Conservation (phyloP, 164 flowering plant species). For the Vitis riparia region DNA sequence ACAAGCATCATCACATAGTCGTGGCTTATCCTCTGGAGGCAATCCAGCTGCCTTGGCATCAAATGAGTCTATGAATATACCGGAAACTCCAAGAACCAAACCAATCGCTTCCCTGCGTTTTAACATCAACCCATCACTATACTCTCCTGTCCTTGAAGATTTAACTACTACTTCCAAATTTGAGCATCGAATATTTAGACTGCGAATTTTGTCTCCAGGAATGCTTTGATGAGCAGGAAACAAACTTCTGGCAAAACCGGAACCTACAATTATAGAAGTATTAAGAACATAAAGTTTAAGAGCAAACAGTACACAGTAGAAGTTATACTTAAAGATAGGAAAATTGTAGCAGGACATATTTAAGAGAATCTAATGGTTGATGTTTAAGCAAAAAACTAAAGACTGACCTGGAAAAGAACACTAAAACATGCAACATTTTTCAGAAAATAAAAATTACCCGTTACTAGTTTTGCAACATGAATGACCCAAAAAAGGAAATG, state of each 20-base stretch:
- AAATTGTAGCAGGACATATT: no score
- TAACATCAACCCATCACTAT: constrained; percentile 8
- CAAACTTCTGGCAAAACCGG: constrained; percentile 15
- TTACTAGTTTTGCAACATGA: no score
- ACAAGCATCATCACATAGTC: constrained; percentile 73
- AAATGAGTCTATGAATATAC: constrained; percentile 29
- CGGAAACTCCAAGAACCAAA: constrained; percentile 40
- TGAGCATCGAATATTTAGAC: constrained; percentile 25
- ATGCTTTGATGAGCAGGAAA: constrained; percentile 12
- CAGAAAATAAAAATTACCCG: no score
- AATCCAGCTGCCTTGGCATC: constrained; percentile 72
- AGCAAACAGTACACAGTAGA: not conserved
- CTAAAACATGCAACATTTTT: no score
- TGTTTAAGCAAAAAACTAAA: not conserved
- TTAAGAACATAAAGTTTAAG: not conserved
- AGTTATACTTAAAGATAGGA: not conserved
- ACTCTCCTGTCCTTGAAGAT: constrained; percentile 14
- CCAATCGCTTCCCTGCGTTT: constrained; percentile 56
- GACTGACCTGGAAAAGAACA: no score
- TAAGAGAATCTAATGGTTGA: no score
- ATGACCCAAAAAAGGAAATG: no score
- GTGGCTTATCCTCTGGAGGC: constrained; percentile 87
- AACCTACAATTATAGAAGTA: constrained; percentile 18
- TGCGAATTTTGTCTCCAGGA: constrained; percentile 15
- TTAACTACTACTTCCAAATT: constrained; percentile 11